Percentiles rank a stretch among this genome's conserved stretches.
These are phyloP conservation scores for Aspergillus novofumigatus DNA, from an alignment of 2,329 filamentous ascomycete species.

Conservation along the genomic window DNA sequence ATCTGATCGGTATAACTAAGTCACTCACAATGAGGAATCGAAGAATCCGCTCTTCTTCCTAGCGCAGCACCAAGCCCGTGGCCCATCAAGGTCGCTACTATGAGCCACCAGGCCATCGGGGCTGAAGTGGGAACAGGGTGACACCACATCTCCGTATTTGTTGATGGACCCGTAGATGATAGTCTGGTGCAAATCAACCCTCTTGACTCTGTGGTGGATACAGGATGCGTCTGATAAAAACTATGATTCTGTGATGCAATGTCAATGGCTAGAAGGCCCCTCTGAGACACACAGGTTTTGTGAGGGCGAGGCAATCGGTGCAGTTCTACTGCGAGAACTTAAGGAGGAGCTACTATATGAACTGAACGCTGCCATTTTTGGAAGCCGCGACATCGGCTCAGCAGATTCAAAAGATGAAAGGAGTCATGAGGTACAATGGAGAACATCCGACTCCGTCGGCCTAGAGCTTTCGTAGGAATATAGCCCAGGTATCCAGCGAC, in stretches of 20 bases:
- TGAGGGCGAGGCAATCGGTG: not conserved
- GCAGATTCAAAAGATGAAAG: not conserved
- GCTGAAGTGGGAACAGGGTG: not conserved
- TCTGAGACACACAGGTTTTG: not conserved
- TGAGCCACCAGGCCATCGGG: not conserved
- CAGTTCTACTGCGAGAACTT: not conserved
- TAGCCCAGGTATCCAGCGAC: not conserved
- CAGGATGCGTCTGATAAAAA: not conserved
- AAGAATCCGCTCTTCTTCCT: not conserved
- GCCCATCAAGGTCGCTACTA: not conserved
- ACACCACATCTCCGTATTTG: not conserved
- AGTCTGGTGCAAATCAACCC: not conserved
- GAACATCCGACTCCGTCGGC: not conserved
- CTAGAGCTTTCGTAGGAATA: not conserved
- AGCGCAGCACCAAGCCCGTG: not conserved
- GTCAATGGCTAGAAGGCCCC: not conserved
- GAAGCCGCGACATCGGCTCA: not conserved
- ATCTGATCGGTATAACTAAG: not conserved
- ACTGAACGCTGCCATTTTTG: not conserved
- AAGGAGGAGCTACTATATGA: not conserved
- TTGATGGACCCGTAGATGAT: not conserved
- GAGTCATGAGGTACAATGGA: not conserved
- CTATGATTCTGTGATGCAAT: not conserved
- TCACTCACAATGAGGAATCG: not conserved
- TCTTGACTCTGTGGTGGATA: not conserved